Percentiles rank a stretch among this genome's conserved stretches.
Evolutionary conservation across 192 early-diverging fungal species (phyloP).

Genomic region (Jimgerdemannia lactiflua): DNA sequence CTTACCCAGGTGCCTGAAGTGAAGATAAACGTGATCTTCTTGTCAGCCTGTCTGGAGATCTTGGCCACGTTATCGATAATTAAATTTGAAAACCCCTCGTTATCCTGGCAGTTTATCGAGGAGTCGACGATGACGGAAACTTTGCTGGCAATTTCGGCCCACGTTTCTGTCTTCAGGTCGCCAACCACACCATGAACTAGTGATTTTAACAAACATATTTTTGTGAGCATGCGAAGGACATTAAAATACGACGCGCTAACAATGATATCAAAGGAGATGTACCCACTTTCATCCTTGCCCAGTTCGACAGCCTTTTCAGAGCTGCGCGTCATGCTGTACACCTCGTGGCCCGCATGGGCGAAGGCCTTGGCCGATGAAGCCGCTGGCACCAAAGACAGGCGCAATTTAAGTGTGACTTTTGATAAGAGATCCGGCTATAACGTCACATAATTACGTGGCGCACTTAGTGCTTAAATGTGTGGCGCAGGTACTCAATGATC

Average conservation of each 20-base stretch:
- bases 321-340: slow-evolving; percentile 32
- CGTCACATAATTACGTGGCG: too few species aligned
- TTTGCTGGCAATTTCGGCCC: slow-evolving; percentile 5
- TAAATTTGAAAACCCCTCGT: neutral
- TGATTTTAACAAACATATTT: neutral
- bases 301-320: slow-evolving; percentile 16
- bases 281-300: too few species aligned
- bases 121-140: slow-evolving; percentile 24
- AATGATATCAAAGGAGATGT: too few species aligned
- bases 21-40: slow-evolving; percentile 18
- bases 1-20: slow-evolving; percentile 17
- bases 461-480: too few species aligned
- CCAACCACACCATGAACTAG: slow-evolving; percentile 16
- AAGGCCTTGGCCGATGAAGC: slow-evolving; percentile 35
- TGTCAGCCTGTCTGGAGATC: slow-evolving; percentile 15
- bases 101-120: slow-evolving; percentile 9
- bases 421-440: too few species aligned
- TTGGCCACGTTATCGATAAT: slow-evolving; percentile 19
- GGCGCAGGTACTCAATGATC: too few species aligned
- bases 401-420: too few species aligned
- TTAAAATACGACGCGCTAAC: too few species aligned
- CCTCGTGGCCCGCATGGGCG: slow-evolving; percentile 27
- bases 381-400: slow-evolving; percentile 36
- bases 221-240: too few species aligned
- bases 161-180: slow-evolving; percentile 11